Conservation (phyloP, 352 stramenopile species). For the Phytophthora podocarpi region DNA sequence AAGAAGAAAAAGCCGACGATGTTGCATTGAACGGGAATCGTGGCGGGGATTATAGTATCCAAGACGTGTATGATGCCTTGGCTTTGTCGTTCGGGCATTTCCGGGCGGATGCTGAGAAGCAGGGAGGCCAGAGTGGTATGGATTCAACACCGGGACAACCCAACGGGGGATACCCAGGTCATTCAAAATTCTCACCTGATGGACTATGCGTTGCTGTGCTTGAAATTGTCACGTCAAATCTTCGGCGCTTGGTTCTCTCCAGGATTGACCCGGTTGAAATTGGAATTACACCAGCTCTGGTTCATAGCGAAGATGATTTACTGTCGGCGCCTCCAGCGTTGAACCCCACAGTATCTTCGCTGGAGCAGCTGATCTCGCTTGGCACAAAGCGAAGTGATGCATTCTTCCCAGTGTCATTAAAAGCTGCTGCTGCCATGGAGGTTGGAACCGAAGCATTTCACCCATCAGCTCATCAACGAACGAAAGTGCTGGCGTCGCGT, state of each 20-base stretch:
- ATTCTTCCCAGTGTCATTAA: conserved; percentile 84
- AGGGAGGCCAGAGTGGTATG: neutral
- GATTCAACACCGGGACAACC: conserved; percentile 1
- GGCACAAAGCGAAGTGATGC: conserved; percentile 78
- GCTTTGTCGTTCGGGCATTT: conserved; percentile 28
- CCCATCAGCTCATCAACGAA: conserved; percentile 82
- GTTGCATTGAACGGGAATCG: conserved; percentile 7
- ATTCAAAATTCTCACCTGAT: conserved; percentile 52
- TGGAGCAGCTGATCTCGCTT: conserved; percentile 84
- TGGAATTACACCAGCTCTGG: conserved; percentile 52
- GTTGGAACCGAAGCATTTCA: conserved; percentile 90
- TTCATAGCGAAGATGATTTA: conserved; percentile 49
- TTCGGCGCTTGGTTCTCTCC: conserved; percentile 81
- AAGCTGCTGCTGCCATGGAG: conserved; percentile 83
- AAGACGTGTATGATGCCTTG: conserved; percentile 35
- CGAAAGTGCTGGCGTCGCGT: conserved; percentile 75
- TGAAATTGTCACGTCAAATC: conserved; percentile 81
- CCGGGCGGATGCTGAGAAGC: conserved; percentile 3
- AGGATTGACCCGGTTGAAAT: conserved; percentile 77
- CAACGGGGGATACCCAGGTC: neutral
- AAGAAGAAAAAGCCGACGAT: conserved; percentile 31
- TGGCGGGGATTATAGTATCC: neutral
- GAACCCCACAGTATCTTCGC: conserved; percentile 59
- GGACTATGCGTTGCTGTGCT: conserved; percentile 73
- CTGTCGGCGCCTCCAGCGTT: conserved; percentile 65